A percentile compares a stretch with the other conserved stretches of the same genome.
phyloP scores from a whole-genome alignment of 129 eudicot species.

The Arctium minus region DNA sequence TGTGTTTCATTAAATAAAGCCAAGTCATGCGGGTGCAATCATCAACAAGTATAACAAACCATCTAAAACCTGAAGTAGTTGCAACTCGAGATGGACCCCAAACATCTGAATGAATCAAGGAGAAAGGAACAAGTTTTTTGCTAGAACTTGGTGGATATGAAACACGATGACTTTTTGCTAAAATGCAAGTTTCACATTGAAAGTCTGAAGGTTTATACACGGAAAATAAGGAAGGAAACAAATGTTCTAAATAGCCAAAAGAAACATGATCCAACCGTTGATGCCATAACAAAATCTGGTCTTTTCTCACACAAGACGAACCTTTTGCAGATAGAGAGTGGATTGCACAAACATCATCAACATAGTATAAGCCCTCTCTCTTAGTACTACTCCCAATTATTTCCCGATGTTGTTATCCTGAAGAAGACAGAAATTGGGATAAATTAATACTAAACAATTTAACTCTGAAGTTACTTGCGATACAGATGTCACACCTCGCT shows the following conservation, averaged over 20 bases:
- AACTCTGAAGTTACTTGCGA: not conserved
- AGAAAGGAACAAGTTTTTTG: not conserved
- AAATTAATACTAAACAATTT: not conserved
- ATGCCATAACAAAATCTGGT: constrained; percentile 14
- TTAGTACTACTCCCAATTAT: not conserved
- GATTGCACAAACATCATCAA: too few relatives aligned
- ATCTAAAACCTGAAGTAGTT: not conserved
- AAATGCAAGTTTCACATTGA: not conserved
- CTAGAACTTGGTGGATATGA: not conserved
- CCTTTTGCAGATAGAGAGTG: too few relatives aligned
- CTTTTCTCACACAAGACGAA: not conserved
- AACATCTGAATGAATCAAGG: constrained; percentile 14
- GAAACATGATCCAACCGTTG: constrained; percentile 8
- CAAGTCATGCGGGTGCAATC: constrained; percentile 13
- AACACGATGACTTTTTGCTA: constrained; percentile 11
- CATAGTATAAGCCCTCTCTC: too few relatives aligned
- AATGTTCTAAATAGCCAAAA: constrained; percentile 1
- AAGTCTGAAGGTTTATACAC: not conserved
- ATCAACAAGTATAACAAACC: constrained; percentile 12
- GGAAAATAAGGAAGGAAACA: not conserved
- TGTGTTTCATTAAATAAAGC: not conserved
- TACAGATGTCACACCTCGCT: not conserved
- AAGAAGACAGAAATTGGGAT: not conserved
- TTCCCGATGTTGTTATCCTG: not conserved
- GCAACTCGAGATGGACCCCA: not conserved